Evolutionary conservation across 495 filamentous ascomycete genomes (phyloP), one percentile per base, ranked within the genome.

Genomic region (Darksidea phi): DNA sequence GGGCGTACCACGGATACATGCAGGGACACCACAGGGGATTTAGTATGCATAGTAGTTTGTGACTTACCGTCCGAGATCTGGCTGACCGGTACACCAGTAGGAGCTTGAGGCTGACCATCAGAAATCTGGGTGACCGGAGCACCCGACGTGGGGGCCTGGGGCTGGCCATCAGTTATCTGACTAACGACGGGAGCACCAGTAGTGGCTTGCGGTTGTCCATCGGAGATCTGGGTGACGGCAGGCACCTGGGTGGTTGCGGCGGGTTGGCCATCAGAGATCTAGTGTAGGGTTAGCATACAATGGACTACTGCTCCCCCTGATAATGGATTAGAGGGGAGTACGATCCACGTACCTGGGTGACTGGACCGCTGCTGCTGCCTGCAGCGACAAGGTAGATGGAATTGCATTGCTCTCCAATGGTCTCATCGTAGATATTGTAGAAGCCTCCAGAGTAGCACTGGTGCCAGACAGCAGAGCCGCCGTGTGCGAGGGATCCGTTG

Each of bases 401-500:
- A 12, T 13, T 37, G 62, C 72, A 75, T 20, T 72, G 70, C 4
- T 61, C 54, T 15, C 72, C 72, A 70, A 70, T 73, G 11, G 60
- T 23, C 11, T 66, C 20, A 48, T 70, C 70, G 49, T 75, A 75
- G 21, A 73, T 63, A 46, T 75, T 75, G 60, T 58, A 64, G 38
- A 75, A 89, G 63, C 73, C 64, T 34, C 86, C 86, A 17, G 79
- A 83, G 26, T 71, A 70, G 72, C 88, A 90, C 50, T 83, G 77
- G 67, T 83, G 90, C 36, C 56, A 67, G 57, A 79, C 72, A 17
- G 79, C 76, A 11, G 77, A 80, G 26, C 72, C 76, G 38, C 82
- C 84, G 4, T 89, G 76, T 0, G 84, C 86, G 10, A 90, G 64
- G 50, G 80, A 77, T 57, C 79, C 79, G 69, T 87, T 84, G 46